Percentiles rank a stretch among this genome's conserved stretches.
Evolutionary conservation across 805 yeast genomes (phyloP).

Genomic region (Dipodascopsis uninucleata): DNA sequence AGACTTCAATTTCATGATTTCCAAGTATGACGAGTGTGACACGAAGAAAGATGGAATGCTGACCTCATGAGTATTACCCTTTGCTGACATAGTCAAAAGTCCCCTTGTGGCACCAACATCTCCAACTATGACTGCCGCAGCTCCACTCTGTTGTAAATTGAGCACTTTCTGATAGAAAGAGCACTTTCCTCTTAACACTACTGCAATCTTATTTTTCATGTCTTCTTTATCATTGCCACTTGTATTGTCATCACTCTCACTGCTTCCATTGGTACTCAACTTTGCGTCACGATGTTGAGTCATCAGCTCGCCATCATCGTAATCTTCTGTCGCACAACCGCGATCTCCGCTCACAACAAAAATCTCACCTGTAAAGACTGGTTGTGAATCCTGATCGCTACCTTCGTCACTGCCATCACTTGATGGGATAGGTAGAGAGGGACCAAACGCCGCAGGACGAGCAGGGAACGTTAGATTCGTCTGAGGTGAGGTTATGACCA

Average conservation of each 20-base stretch:
- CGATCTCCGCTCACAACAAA: background rate
- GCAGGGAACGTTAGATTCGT: constrained; percentile 35
- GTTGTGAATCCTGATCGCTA: background rate
- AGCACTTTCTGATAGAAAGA: constrained; percentile 52
- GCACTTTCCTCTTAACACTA: constrained; percentile 51
- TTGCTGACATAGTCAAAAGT: constrained; percentile 54
- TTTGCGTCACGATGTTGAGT: constrained; percentile 23
- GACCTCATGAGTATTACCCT: constrained; percentile 44
- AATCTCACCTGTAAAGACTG: background rate
- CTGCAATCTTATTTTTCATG: constrained; percentile 35
- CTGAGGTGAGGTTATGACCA: constrained; percentile 32
- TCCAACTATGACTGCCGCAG: constrained; percentile 54
- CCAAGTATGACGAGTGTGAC: constrained; percentile 42
- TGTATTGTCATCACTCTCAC: background rate
- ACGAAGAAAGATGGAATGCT: constrained; percentile 53
- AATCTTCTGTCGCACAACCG: no score
- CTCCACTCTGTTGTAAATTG: constrained; percentile 45
- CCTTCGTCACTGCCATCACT: constrained; percentile 17
- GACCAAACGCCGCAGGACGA: constrained; percentile 41
- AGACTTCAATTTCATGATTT: constrained; percentile 19
- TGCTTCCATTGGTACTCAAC: constrained; percentile 23
- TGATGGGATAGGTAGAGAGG: constrained; percentile 16
- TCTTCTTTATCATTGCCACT: constrained; percentile 25
- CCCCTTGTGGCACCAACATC: constrained; percentile 48
- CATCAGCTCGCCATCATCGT: constrained; percentile 5